phyloP scores from a whole-genome alignment of 306 rosid genomes.

The Casuarina equisetifolia region DNA sequence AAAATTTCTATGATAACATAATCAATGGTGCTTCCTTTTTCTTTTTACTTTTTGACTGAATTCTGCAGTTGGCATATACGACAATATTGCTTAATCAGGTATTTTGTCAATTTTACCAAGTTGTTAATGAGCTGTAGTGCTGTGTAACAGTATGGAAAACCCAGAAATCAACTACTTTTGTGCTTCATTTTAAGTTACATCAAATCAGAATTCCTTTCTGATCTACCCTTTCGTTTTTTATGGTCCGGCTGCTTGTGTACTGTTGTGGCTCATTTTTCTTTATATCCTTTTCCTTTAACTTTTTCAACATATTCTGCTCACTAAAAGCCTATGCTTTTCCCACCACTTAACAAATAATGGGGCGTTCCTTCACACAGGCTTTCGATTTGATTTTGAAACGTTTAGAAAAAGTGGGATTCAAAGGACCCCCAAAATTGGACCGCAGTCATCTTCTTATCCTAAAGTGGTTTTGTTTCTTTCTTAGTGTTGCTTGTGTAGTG shows the following conservation, averaged over 20 bases:
- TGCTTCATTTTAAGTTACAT: background rate
- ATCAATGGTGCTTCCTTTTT: background rate
- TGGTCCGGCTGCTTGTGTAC: slow-evolving; percentile 1
- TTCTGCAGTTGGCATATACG: background rate
- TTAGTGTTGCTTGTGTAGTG: slow-evolving; percentile 28
- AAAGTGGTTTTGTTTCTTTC: slow-evolving; percentile 33
- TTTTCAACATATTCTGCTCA: slow-evolving; percentile 11
- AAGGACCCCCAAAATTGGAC: slow-evolving; percentile 31
- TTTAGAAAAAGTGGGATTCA: slow-evolving; percentile 28
- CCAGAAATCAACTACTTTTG: background rate
- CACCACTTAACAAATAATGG: background rate
- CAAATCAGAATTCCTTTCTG: background rate
- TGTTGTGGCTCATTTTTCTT: slow-evolving; percentile 6
- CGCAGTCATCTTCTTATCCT: slow-evolving; percentile 34
- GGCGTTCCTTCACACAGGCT: slow-evolving; percentile 18
- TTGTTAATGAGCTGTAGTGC: background rate
- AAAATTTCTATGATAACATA: background rate
- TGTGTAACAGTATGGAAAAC: background rate
- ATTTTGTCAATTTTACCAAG: background rate
- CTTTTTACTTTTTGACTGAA: background rate
- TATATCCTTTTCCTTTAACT: background rate
- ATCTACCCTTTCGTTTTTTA: background rate
- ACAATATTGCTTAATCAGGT: background rate
- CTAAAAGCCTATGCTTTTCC: background rate
- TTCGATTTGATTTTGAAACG: slow-evolving; percentile 25